A percentile compares a stretch with the other conserved stretches of the same genome.
Conservation (phyloP, 2,329 filamentous ascomycete genomes). For the Microsporum canis region DNA sequence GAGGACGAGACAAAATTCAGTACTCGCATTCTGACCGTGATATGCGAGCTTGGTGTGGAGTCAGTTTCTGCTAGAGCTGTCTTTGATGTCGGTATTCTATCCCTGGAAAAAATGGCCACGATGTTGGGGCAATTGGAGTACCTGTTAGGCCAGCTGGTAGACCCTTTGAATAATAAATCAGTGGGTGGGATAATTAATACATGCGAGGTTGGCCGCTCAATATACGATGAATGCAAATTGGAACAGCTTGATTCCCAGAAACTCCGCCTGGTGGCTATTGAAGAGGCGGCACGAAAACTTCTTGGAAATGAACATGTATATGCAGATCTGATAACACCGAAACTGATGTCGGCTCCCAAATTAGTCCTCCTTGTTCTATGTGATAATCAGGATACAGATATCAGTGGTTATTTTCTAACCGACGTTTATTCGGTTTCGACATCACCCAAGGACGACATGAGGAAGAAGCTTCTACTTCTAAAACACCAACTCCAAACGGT, state of each 20-base stretch:
- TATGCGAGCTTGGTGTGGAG: constrained; percentile 7
- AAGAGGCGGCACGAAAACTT: not conserved
- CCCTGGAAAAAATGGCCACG: not conserved
- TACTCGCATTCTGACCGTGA: constrained; percentile 7
- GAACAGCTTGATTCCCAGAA: not conserved
- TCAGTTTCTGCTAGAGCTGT: not conserved
- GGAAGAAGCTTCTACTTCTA: not conserved
- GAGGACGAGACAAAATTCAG: constrained; percentile 5
- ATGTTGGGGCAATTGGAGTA: not conserved
- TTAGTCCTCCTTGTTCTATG: not conserved
- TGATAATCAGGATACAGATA: not conserved
- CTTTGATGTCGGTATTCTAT: not conserved
- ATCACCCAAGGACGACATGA: not conserved
- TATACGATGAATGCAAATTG: not conserved
- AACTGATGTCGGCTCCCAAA: not conserved
- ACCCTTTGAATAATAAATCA: not conserved
- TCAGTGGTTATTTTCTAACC: not conserved
- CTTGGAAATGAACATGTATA: not conserved
- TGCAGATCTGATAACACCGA: not conserved
- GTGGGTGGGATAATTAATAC: not conserved
- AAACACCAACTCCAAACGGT: not conserved
- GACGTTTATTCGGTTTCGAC: not conserved
- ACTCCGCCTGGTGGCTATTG: not conserved
- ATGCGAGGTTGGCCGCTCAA: not conserved
- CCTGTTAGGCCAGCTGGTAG: not conserved